Evolutionary conservation across 2,329 filamentous ascomycete species (phyloP).

Genomic region (Hymenotorrendiella dingleyae): DNA sequence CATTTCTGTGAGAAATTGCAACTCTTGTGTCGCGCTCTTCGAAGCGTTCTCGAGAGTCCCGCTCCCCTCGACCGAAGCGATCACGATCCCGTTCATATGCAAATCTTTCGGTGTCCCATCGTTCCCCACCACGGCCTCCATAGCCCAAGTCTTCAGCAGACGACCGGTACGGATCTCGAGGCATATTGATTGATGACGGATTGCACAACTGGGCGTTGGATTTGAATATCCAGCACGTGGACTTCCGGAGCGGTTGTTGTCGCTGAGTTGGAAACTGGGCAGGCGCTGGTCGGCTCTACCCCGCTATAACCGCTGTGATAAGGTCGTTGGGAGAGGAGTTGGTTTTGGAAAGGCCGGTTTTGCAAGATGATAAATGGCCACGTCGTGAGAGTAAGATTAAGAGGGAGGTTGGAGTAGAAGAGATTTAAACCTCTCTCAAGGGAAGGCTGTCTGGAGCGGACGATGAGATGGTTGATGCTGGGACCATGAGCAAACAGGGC

Average conservation of each 20-base stretch:
- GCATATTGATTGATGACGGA: slow-evolving; percentile 15
- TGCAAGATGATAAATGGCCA: not conserved
- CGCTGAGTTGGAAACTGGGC: not conserved
- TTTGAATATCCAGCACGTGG: not conserved
- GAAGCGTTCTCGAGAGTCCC: slow-evolving; percentile 31
- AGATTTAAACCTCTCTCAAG: slow-evolving; percentile 12
- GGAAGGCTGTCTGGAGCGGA: slow-evolving; percentile 9
- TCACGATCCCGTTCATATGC: slow-evolving; percentile 39
- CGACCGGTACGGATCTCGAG: slow-evolving; percentile 30
- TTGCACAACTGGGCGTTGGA: not conserved
- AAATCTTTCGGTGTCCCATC: slow-evolving; percentile 54
- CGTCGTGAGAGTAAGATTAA: slow-evolving; percentile 6
- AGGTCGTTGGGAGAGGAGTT: not conserved
- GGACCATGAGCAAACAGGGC: no score
- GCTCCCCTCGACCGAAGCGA: slow-evolving; percentile 30
- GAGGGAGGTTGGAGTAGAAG: slow-evolving; percentile 16
- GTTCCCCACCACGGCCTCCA: slow-evolving; percentile 23
- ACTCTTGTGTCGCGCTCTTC: slow-evolving; percentile 42
- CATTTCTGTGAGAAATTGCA: slow-evolving; percentile 29
- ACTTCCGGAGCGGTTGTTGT: not conserved
- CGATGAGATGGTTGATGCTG: slow-evolving; percentile 9
- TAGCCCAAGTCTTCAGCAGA: slow-evolving; percentile 34
- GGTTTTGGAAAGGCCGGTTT: not conserved
- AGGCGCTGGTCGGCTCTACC: slow-evolving; percentile 2
- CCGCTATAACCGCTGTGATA: not conserved